Base-by-base conservation (phyloP, 1,284 basidiomycete species). In the Ganoderma lingzhi region DNA sequence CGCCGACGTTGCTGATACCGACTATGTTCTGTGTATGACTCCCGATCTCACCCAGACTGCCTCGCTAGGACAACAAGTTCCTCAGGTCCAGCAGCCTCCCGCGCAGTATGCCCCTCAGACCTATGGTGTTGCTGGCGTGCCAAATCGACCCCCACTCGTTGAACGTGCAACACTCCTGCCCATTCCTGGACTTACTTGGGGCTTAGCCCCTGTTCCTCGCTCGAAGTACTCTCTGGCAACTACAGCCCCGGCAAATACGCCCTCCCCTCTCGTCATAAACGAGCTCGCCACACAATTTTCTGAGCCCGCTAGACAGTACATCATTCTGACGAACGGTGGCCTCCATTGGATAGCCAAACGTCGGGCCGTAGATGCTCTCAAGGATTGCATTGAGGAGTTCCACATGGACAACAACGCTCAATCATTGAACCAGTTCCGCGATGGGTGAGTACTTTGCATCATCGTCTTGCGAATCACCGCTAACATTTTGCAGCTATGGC, bases 261-360 rank as follows among this genome's bases (percentile, higher is more conserved):
- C 87, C 41, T 78, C 80, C 9, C 85, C 88, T 30, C 80, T 85
- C 0, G 81, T 87, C 32, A 89, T 89, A 60, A 96, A 96, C 75
- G 94, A 97, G 78, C 84, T 97, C 17, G 93, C 93, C 0, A 88
- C 88, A 17, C 95, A 97, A 78, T 91, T 93, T 75, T 88, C 88
- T 14, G 88, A 92, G 70, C 83, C 87, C 15, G 86, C 93, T 41
- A 86, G 88, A 62, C 91, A 94, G 75, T 97, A 97, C 78, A 88
- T 97, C 81, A 87, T 97, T 67, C 82, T 98, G 70, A 96, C 95
- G 28, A 95, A 94, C 75, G 91, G 90, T 44, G 96, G 96, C 1
- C 81, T 98, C 71, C 93, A 91, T 10, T 91, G 95, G 78, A 82
- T 97, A 63, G 86, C 88, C n/a, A 96, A 96, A 81, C 86, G 94